Evolutionary conservation across 2,329 filamentous ascomycete species (phyloP).

Genomic region (Cercospora zeae-maydis): DNA sequence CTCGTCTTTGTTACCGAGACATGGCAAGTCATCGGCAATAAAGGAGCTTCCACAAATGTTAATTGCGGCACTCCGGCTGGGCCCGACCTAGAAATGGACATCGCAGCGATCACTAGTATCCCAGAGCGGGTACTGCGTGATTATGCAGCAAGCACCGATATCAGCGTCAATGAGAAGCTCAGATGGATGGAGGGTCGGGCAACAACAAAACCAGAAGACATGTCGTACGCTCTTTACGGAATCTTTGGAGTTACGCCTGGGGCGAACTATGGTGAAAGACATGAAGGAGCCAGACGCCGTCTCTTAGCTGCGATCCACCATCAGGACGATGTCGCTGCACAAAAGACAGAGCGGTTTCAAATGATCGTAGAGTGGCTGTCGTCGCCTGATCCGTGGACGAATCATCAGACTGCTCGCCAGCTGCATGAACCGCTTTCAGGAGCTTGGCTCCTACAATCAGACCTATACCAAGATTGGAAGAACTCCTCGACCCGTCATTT

Average conservation of each 20-base stretch:
- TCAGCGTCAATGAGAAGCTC: slow-evolving; percentile 18
- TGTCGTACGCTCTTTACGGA: slow-evolving; percentile 22
- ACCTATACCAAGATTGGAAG: slow-evolving; percentile 22
- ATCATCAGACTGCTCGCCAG: slow-evolving; percentile 18
- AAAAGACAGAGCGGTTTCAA: slow-evolving; percentile 15
- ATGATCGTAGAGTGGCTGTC: slow-evolving; percentile 22
- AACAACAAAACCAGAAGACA: slow-evolving; percentile 20
- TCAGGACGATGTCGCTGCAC: slow-evolving; percentile 3
- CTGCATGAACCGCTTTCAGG: slow-evolving; percentile 13
- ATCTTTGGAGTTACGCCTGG: slow-evolving; percentile 19
- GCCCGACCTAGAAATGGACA: slow-evolving; percentile 10
- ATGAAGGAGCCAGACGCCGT: slow-evolving; percentile 17
- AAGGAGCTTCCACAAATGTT: slow-evolving; percentile 7
- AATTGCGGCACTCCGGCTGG: slow-evolving; percentile 2
- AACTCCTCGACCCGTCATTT: slow-evolving; percentile 15
- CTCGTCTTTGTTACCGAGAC: slow-evolving; percentile 22
- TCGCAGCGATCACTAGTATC: slow-evolving; percentile 16
- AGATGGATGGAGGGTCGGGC: slow-evolving; percentile 22
- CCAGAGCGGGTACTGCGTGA: slow-evolving; percentile 17
- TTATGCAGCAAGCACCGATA: slow-evolving; percentile 11
- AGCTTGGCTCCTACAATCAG: slow-evolving; percentile 20
- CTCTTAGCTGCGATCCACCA: slow-evolving; percentile 13
- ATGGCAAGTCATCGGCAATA: slow-evolving; percentile 28
- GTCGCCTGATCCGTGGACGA: slow-evolving; percentile 24
- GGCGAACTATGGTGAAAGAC: slow-evolving; percentile 21